phyloP scores from a whole-genome alignment of 2,329 filamentous ascomycete species.

The Escovopsis weberi region DNA sequence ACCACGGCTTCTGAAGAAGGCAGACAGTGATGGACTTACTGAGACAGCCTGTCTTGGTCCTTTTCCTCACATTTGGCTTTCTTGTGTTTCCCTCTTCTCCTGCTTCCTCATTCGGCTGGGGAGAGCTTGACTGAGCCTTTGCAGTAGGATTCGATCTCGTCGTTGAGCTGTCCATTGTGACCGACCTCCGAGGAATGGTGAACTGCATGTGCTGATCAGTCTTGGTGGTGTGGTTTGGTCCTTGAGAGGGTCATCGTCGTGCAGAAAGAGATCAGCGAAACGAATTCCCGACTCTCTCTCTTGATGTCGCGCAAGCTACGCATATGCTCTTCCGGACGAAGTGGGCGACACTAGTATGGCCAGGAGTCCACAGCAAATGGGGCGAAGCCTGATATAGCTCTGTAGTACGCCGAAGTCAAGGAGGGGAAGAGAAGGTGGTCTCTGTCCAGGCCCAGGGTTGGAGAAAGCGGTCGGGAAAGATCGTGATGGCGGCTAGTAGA shows the following conservation, averaged over 20 bases:
- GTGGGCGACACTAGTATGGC: no score
- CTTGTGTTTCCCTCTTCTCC: slow-evolving; percentile 30
- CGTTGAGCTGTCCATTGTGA: slow-evolving; percentile 4
- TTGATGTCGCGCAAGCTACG: no score
- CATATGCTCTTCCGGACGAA: no score
- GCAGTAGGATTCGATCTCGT: neutral
- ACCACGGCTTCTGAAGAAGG: no score
- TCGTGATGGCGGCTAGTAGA: neutral
- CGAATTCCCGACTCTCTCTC: no score
- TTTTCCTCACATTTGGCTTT: slow-evolving; percentile 41
- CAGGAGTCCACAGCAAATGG: neutral
- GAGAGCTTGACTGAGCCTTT: slow-evolving; percentile 16
- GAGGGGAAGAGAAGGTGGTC: no score
- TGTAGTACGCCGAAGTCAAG: no score
- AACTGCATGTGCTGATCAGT: neutral
- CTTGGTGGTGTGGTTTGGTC: no score
- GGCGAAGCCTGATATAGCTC: neutral
- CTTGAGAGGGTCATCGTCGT: no score
- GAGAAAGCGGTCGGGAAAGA: slow-evolving; percentile 1
- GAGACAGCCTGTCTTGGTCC: slow-evolving; percentile 86
- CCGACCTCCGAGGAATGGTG: neutral
- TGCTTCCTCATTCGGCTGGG: slow-evolving; percentile 20
- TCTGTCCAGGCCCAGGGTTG: neutral
- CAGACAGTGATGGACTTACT: slow-evolving; percentile 39
- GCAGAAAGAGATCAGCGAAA: no score